Conservation (phyloP, 306 rosid species). For the Vigna radiata region DNA sequence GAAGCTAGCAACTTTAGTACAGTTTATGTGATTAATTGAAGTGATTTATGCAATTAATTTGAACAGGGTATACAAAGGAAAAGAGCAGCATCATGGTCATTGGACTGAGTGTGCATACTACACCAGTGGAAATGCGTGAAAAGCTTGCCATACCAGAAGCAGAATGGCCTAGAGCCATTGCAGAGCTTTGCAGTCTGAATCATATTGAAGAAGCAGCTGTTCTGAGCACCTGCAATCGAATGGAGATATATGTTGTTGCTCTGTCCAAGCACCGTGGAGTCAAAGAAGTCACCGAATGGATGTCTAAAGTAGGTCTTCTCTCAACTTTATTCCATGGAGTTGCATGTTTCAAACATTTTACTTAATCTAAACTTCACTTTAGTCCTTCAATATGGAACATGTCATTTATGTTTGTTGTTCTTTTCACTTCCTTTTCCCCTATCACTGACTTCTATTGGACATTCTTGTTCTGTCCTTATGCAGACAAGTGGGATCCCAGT, state of each 20-base stretch:
- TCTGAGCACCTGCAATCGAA: constrained; percentile 96
- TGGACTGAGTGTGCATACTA: constrained; percentile 90
- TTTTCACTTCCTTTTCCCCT: background rate
- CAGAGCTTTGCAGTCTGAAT: constrained; percentile 87
- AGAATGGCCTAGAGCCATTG: constrained; percentile 99
- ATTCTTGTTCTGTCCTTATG: constrained; percentile 23
- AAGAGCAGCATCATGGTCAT: constrained; percentile 95
- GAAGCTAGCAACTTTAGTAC: background rate
- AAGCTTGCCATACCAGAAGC: constrained; percentile 98
- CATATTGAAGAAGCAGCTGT: constrained; percentile 99
- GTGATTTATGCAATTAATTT: constrained; percentile 21
- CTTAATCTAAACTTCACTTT: background rate
- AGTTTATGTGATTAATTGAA: constrained; percentile 1
- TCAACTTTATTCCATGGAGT: background rate
- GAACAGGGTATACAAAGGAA: constrained; percentile 94
- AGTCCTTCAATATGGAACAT: background rate
- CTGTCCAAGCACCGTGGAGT: constrained; percentile 98
- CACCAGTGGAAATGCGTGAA: constrained; percentile 98
- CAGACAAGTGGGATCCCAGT: constrained; percentile 97
- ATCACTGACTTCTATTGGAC: too few relatives aligned
- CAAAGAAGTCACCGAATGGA: constrained; percentile 99
- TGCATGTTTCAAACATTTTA: background rate
- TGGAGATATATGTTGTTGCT: constrained; percentile 99
- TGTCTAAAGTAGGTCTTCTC: constrained; percentile 74
- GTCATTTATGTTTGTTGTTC: background rate